Evolutionary conservation across 805 yeast genomes (phyloP), one percentile per base, ranked within the genome.

Genomic region (Lipomyces starkeyi): DNA sequence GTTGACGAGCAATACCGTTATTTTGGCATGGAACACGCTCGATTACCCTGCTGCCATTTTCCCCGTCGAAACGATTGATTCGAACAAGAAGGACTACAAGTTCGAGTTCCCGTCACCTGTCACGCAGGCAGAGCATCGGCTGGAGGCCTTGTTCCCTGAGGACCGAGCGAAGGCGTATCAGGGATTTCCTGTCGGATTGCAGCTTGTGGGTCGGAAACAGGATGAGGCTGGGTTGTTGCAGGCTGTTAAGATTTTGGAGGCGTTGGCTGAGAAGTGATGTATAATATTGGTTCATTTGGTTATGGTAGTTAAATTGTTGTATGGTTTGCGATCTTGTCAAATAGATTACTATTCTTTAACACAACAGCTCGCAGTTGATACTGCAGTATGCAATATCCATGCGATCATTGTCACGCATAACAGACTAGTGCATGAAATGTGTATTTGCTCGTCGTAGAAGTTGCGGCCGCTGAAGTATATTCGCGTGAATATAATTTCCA

Each of bases 111-210:
- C 68, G 17, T 35, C 65, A 7, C 71, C 74, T 7, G 59, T 49
- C 25, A 59, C 57, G n/a, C 62, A 58, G 22, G 52, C 57, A 20
- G 74, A 72, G 35, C 37, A 34, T 13, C 63, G 65, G 17, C 40
- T 47, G 34, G 72, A 68, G 53, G 58, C 66, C 35, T 25, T 70
- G 53, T 62, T 61, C 53, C 72, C 72, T 5, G 72, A 54, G 25
- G 68, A 69, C 59, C 35, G 71, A 20, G 22, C 61, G n/a, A 59
- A 57, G 57, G 32, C 72, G 25, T 69, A 69, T 58, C 58, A 65
- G 34, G 76, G 75, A 13, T 67, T 72, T 54, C 76, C 75, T 25
- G 71, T 73, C 27, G 74, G 73, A 35, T 29, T 73, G 43, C 76
- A 73, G 59, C 37, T 73, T 7, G 72, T 74, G 20, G 75, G 74